Evolutionary conservation across 2,329 filamentous ascomycete species (phyloP), one percentile per base, ranked within the genome.

Genomic region (Metarhizium album): DNA sequence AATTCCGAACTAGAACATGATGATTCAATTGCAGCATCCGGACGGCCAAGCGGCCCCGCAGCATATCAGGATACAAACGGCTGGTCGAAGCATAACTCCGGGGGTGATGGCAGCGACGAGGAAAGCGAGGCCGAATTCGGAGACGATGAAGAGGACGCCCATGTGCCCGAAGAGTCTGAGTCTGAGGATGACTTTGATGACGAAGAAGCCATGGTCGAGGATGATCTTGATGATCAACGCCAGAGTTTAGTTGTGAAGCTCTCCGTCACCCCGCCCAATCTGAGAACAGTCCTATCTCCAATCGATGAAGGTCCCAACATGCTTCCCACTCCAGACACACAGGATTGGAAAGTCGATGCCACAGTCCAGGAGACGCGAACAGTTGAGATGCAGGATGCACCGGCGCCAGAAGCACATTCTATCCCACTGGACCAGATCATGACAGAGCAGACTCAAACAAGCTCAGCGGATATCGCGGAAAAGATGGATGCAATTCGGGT

Each of bases 211-310:
- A 74, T 80, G 62, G 71, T 71, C 11, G 78, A 82, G 38, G 78
- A 78, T 22, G 74, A 77, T 46, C 59, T 75, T 42, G 67, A 73
- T 1, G 73, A 74, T 37, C 67, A 70, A 20, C 67, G 66, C 54
- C 74, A 74, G 58, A 87, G 82, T 57, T 74, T 91, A 40, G 76
- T 95, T 47, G 84, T 95, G 51, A 90, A 87, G 64, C 74, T 95
- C 14, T 74, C 76, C 6, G 67, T 83, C 22, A 73, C 73, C 40
- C 59, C 65, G 57, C 73, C 61, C 45, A 71, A 57, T 57, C 69
- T 67, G 50, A 62, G 58, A 49, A 66, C 58, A 18, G 64, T 60
- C 4, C 51, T 70, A 29, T 51, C 53, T 11, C 56, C 62, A 0
- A 57, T 52, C 40, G 49, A 52, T 35, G 58, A 58, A 53, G 58